Conservation (phyloP, 768 basidiomycete species). For the Sistotremastrum suecicum region DNA sequence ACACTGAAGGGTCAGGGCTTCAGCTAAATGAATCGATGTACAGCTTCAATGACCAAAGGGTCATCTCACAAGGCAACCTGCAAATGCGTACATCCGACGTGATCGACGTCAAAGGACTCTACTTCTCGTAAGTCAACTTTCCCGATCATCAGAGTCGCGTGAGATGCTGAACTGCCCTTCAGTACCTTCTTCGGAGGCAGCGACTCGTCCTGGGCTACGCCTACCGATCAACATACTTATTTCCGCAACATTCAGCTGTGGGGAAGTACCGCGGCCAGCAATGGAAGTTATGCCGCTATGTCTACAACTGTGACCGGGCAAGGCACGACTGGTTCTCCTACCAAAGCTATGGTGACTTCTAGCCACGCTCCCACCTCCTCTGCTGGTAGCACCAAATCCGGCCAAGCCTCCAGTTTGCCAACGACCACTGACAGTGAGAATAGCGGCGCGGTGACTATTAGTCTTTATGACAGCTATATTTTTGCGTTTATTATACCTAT, state of each 20-base stretch:
- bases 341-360: no score
- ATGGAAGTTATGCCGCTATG: background rate
- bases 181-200: constrained; percentile 76
- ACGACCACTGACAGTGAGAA: no score
- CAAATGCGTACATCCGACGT: constrained; percentile 43
- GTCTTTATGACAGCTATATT: no score
- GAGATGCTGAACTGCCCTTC: constrained; percentile 2
- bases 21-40: background rate
- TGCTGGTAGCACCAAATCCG: no score
- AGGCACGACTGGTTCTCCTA: no score
- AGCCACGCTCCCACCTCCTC: no score
- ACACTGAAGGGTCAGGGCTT: background rate
- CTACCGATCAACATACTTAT: constrained; percentile 52
- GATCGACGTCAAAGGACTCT: constrained; percentile 53
- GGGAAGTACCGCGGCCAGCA: constrained; percentile 30
- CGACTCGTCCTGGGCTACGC: constrained; percentile 61
- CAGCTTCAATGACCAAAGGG: constrained; percentile 59
- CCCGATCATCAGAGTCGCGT: no score
- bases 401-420: no score
- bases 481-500: no score
- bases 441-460: no score
- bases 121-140: no score
- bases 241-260: constrained; percentile 63
- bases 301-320: no score
- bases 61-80: constrained; percentile 43